These are phyloP conservation scores for Colletotrichum scovillei DNA, from an alignment of 2,329 filamentous ascomycete genomes.

Conservation along the genomic window DNA sequence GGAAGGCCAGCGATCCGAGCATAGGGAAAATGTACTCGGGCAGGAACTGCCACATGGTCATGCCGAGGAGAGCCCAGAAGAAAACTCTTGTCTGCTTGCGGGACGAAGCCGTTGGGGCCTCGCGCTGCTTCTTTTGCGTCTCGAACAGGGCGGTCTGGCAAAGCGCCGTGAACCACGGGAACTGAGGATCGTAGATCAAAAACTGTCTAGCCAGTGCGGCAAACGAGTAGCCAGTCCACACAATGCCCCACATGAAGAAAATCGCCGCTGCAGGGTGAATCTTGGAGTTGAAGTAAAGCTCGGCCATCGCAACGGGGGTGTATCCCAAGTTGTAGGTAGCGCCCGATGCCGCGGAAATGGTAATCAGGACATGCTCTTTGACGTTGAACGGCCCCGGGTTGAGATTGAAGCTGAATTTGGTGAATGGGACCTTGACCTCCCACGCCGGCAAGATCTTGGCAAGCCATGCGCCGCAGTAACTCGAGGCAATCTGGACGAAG, in stretches of 20 bases:
- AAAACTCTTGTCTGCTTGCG: conserved; percentile 68
- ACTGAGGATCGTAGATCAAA: conserved; percentile 68
- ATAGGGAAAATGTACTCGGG: conserved; percentile 30
- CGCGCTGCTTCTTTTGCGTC: conserved; percentile 63
- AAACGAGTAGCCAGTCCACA: conserved; percentile 69
- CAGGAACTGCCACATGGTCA: conserved; percentile 49
- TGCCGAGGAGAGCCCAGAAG: conserved; percentile 61
- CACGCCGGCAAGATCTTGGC: conserved; percentile 61
- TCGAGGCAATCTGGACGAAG: conserved; percentile 65
- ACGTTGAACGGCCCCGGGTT: conserved; percentile 57
- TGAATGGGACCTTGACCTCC: conserved; percentile 59
- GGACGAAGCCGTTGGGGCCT: conserved; percentile 59
- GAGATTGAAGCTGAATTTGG: conserved; percentile 60
- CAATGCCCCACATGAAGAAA: conserved; percentile 69
- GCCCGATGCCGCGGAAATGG: conserved; percentile 61
- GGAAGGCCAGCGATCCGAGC: conserved; percentile 56
- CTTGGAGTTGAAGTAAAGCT: conserved; percentile 65
- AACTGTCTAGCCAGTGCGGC: conserved; percentile 68
- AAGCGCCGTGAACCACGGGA: conserved; percentile 40
- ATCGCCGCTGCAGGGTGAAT: conserved; percentile 65
- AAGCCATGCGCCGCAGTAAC: conserved; percentile 65
- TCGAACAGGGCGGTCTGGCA: conserved; percentile 70
- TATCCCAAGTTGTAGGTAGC: conserved; percentile 58
- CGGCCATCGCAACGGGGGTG: conserved; percentile 51
- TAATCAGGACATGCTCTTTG: conserved; percentile 62